These are phyloP conservation scores for Schizosaccharomyces versatilis DNA, from an alignment of 1,139 yeast species.

Conservation along the genomic window DNA sequence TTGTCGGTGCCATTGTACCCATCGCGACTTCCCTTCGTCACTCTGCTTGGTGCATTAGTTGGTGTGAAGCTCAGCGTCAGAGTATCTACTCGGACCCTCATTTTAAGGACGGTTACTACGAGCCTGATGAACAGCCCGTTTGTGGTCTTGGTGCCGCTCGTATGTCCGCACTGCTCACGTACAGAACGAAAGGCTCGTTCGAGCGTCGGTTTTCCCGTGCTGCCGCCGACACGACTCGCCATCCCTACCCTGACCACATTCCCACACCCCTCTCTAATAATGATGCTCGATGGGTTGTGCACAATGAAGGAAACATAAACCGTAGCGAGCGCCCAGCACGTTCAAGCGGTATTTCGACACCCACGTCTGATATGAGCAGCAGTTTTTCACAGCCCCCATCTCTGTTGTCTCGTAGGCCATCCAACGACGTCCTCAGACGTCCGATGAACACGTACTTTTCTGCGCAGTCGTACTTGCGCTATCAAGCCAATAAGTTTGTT, in stretches of 20 bases:
- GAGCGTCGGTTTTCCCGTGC: conserved; percentile 77
- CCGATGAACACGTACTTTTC: conserved; percentile 70
- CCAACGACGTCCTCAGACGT: not conserved
- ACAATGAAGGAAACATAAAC: conserved; percentile 37
- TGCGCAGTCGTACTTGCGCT: conserved; percentile 81
- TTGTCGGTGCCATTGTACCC: conserved; percentile 54
- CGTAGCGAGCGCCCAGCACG: not conserved
- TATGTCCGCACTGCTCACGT: conserved; percentile 85
- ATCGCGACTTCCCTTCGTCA: conserved; percentile 86
- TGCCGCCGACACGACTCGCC: conserved; percentile 29
- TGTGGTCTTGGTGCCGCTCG: conserved; percentile 88
- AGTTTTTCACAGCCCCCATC: conserved; percentile 9
- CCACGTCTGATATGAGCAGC: conserved; percentile 9
- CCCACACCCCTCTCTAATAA: conserved; percentile 21
- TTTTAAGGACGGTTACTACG: conserved; percentile 69
- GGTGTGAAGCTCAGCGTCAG: conserved; percentile 97
- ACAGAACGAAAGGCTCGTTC: conserved; percentile 76
- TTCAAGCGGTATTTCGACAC: not conserved
- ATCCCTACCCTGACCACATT: conserved; percentile 18
- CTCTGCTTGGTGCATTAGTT: conserved; percentile 94
- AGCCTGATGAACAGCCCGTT: conserved; percentile 52
- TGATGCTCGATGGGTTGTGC: conserved; percentile 33
- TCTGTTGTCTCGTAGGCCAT: conserved; percentile 6
- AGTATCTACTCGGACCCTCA: conserved; percentile 86
- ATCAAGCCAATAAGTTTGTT: conserved; percentile 80